These are phyloP conservation scores for Trichoderma harzianum DNA, from an alignment of 2,329 filamentous ascomycete genomes.

Conservation along the genomic window DNA sequence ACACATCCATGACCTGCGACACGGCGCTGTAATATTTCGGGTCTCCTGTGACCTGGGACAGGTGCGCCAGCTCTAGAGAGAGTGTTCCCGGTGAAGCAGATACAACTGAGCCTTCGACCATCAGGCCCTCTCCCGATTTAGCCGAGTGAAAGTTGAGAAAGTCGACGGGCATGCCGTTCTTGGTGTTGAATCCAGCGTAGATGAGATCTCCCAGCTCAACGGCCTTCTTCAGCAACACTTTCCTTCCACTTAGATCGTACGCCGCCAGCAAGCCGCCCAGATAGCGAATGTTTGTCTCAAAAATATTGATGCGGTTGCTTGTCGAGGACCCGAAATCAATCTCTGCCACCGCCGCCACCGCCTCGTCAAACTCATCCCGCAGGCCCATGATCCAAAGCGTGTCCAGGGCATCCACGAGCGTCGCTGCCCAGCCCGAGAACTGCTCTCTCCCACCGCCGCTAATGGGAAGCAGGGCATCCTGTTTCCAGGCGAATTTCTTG, in stretches of 20 bases:
- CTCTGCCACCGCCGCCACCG: constrained; percentile 52
- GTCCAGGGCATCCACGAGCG: constrained; percentile 64
- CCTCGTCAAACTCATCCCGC: constrained; percentile 61
- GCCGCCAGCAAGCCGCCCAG: constrained; percentile 67
- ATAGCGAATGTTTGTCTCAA: constrained; percentile 70
- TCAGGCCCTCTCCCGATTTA: constrained; percentile 34
- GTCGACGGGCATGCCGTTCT: constrained; percentile 60
- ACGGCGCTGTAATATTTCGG: constrained; percentile 72
- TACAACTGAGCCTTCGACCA: constrained; percentile 37
- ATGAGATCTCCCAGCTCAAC: constrained; percentile 61
- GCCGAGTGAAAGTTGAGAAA: constrained; percentile 44
- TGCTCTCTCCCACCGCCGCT: constrained; percentile 50
- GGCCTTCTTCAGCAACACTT: constrained; percentile 58
- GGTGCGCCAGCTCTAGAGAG: constrained; percentile 67
- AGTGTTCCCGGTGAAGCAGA: constrained; percentile 58
- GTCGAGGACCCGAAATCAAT: constrained; percentile 60
- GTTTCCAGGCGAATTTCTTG: constrained; percentile 59
- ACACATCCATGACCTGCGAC: constrained; percentile 62
- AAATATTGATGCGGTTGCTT: constrained; percentile 54
- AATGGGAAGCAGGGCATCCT: constrained; percentile 60
- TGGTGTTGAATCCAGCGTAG: constrained; percentile 65
- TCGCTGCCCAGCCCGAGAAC: constrained; percentile 66
- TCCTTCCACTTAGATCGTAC: constrained; percentile 60
- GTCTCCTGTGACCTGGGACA: constrained; percentile 70
- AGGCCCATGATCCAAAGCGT: constrained; percentile 72